phyloP scores from a whole-genome alignment of 2,329 filamentous ascomycete genomes.

The Colletotrichum magnum region DNA sequence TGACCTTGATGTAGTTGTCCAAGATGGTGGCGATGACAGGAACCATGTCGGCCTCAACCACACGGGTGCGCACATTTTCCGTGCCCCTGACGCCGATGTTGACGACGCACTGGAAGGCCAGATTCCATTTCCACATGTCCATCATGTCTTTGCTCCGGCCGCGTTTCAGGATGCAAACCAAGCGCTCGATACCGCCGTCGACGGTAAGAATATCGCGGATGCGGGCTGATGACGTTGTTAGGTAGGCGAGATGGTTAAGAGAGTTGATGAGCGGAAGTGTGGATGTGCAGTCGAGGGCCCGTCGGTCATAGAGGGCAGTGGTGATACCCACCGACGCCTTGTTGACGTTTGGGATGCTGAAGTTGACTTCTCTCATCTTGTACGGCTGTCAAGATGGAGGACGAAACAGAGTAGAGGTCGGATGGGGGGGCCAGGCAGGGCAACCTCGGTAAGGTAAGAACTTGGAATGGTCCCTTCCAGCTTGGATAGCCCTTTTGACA shows the following conservation, averaged over 20 bases:
- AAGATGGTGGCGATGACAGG: constrained; percentile 98
- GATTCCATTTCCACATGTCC: constrained; percentile 99
- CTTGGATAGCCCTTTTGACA: constrained; percentile 35
- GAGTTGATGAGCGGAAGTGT: constrained; percentile 98
- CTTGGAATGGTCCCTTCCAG: constrained; percentile 35
- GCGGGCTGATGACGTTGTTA: constrained; percentile 96
- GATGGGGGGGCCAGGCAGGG: constrained; percentile 37
- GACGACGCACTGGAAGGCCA: constrained; percentile 98
- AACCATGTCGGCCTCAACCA: constrained; percentile 99
- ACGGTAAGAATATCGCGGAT: constrained; percentile 98
- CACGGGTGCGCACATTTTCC: constrained; percentile 91
- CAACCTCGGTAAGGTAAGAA: constrained; percentile 32
- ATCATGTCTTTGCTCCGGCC: constrained; percentile 98
- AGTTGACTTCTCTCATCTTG: constrained; percentile 99
- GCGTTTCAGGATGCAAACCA: constrained; percentile 98
- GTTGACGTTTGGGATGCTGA: constrained; percentile 99
- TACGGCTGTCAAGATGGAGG: constrained; percentile 24
- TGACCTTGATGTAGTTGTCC: constrained; percentile 97
- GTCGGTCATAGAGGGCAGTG: constrained; percentile 96
- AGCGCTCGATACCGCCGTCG: constrained; percentile 96
- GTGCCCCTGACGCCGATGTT: constrained; percentile 98
- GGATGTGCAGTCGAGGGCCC: constrained; percentile 97
- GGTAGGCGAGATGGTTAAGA: constrained; percentile 97
- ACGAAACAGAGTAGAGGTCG: constrained; percentile 9
- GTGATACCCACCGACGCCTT: constrained; percentile 99